Percentiles rank a stretch among this genome's conserved stretches.
Evolutionary conservation across 495 filamentous ascomycete species (phyloP).

Genomic region (Lasiosphaeria ovina): DNA sequence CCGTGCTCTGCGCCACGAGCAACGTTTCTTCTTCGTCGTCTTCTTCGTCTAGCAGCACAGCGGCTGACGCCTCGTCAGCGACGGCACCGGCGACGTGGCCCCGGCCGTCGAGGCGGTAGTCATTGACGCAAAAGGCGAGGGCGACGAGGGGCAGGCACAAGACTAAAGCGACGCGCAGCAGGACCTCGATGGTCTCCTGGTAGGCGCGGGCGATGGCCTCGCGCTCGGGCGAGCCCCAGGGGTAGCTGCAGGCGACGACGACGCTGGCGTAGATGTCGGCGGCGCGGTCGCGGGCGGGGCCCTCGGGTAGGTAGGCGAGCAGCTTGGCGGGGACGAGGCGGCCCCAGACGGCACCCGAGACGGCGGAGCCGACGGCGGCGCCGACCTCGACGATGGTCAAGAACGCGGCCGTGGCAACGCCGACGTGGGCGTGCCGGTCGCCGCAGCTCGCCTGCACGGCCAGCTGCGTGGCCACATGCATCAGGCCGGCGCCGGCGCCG

Average conservation of each 20-base stretch:
- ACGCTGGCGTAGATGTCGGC: slow-evolving; percentile 53
- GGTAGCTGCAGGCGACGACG: slow-evolving; percentile 49
- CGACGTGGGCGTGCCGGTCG: slow-evolving; percentile 55
- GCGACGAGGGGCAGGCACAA: slow-evolving; percentile 45
- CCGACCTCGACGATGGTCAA: slow-evolving; percentile 58
- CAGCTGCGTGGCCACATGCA: slow-evolving; percentile 60
- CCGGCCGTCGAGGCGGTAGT: slow-evolving; percentile 49
- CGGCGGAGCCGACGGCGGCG: slow-evolving; percentile 56
- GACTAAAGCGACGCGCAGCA: slow-evolving; percentile 48
- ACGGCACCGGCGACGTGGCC: slow-evolving; percentile 9
- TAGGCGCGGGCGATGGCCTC: slow-evolving; percentile 55
- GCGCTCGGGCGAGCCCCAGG: slow-evolving; percentile 45
- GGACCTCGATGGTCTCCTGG: slow-evolving; percentile 49
- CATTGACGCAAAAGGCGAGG: slow-evolving; percentile 43
- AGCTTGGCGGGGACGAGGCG: slow-evolving; percentile 53
- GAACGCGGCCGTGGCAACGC: slow-evolving; percentile 59
- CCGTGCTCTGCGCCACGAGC: background rate
- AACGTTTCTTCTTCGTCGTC: background rate
- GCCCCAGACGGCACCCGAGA: slow-evolving; percentile 65
- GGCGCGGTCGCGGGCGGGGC: slow-evolving; percentile 34
- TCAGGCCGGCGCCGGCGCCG: slow-evolving; percentile 57
- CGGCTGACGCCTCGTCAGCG: background rate
- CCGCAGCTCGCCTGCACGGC: slow-evolving; percentile 54
- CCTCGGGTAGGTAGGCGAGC: slow-evolving; percentile 52
- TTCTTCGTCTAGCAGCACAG: background rate